Percentiles rank a stretch among this genome's conserved stretches.
phyloP scores from a whole-genome alignment of 2,329 filamentous ascomycete species.

The Diaporthe citriasiana region DNA sequence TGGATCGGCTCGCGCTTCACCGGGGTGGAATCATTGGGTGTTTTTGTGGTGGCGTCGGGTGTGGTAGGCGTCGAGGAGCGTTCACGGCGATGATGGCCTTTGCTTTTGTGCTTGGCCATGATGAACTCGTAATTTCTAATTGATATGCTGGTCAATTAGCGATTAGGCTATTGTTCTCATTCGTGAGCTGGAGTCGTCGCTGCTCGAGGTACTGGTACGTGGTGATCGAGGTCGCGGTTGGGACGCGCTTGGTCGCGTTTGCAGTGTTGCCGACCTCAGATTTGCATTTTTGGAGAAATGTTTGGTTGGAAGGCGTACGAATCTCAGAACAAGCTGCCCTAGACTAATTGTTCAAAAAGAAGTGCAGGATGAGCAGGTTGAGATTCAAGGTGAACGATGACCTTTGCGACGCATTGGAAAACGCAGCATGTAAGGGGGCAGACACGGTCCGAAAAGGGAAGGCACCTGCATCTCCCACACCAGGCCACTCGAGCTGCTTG shows the following conservation, averaged over 20 bases:
- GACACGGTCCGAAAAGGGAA: neutral
- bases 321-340: neutral
- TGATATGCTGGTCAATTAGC: rapidly evolving
- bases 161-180: neutral
- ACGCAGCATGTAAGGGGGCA: neutral
- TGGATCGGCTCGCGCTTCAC: neutral
- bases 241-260: neutral
- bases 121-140: neutral
- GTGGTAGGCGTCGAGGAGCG: neutral
- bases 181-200: no score
- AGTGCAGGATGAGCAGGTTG: no score
- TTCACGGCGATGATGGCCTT: neutral
- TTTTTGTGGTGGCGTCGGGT: neutral
- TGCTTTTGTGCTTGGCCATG: neutral
- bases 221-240: neutral
- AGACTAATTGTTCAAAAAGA: neutral
- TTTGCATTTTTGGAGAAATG: neutral
- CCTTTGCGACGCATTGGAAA: neutral
- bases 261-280: neutral
- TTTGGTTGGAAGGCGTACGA: neutral
- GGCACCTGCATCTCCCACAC: neutral
- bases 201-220: neutral
- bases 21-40: neutral
- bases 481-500: no score
- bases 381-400: neutral